phyloP scores from a whole-genome alignment of 345 rosid genomes.

The Citrus trifoliata region DNA sequence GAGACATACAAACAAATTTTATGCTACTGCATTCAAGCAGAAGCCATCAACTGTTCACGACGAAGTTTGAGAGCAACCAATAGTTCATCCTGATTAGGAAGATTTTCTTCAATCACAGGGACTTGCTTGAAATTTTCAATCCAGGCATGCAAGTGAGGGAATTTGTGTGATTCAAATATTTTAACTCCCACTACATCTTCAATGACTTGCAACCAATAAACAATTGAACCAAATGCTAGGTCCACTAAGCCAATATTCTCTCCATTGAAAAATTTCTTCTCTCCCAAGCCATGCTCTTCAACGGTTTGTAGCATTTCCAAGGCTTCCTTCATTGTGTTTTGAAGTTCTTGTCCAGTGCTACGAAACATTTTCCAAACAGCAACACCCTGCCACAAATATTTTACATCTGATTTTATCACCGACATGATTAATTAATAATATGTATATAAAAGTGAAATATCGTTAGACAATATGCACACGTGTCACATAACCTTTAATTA shows the following conservation, averaged over 20 bases:
- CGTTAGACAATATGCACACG: too few relatives aligned
- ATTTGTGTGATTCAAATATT: neutral
- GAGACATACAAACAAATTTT: neutral
- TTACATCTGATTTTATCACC: too few relatives aligned
- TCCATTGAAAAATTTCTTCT: constrained; percentile 2
- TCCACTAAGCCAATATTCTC: constrained; percentile 5
- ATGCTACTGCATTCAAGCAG: neutral
- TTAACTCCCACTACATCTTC: neutral
- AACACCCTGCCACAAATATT: neutral
- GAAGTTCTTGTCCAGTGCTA: neutral
- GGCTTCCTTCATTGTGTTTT: neutral
- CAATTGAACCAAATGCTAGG: neutral
- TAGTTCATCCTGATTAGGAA: neutral
- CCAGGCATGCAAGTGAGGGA: neutral
- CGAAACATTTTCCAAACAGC: neutral
- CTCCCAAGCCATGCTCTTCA: constrained; percentile 4
- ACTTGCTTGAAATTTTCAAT: neutral
- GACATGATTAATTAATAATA: neutral
- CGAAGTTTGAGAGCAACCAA: neutral
- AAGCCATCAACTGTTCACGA: neutral
- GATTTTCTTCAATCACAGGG: neutral
- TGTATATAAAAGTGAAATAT: neutral
- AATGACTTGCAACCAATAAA: neutral
- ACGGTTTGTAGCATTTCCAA: neutral
- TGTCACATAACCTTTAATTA: too few relatives aligned